Base-by-base conservation (phyloP, 306 rosid genomes). In the Senna tora region DNA sequence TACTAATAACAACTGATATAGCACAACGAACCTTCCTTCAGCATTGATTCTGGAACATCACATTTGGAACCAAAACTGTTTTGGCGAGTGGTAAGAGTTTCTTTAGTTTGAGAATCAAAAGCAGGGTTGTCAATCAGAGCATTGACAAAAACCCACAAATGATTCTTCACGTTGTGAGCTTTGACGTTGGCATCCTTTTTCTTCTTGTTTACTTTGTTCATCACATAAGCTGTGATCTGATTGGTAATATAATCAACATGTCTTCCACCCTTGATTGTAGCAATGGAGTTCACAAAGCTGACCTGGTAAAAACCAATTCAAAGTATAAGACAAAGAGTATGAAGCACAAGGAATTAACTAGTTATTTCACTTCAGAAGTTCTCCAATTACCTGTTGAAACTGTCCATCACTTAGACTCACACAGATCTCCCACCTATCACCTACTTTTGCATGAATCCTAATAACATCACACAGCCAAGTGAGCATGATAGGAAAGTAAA, bases 81-180 rank as follows among this genome's bases (percentile, higher is more conserved):
- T 72, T 83, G 92, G 53, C 92, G 96, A 46, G 89, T 84, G 0
- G 98, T 94, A 42, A 94, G 83, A 55, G 96, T 87, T 75, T 94
- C 98, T 73, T 94, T 94, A 20, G 98, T 94, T 85, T 94, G 98
- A 47, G 98, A 94, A 80, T 94, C 98, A 53, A 94, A 94, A 13
- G 98, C 91, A 59, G 97, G 97, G 75, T 94, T 94, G 87, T 94
- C 97, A 83, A 94, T 87, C 56, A 94, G 95, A 51, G 92, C 87
- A 76, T 89, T 91, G 88, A 94, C 97, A 65, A 94, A 94, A 64
- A 94, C 92, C 98, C 98, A 94, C 33, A 94, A 72, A 76, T 94
- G 88, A 75, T 79, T 94, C 90, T 91, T 91, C 80, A 94, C 98
- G 21, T 86, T 91, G 77, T 91, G 94, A 15, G 97, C 96, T 68